Evolutionary conservation across 2,329 filamentous ascomycete species (phyloP).

Genomic region (Pseudogymnoascus sp.): DNA sequence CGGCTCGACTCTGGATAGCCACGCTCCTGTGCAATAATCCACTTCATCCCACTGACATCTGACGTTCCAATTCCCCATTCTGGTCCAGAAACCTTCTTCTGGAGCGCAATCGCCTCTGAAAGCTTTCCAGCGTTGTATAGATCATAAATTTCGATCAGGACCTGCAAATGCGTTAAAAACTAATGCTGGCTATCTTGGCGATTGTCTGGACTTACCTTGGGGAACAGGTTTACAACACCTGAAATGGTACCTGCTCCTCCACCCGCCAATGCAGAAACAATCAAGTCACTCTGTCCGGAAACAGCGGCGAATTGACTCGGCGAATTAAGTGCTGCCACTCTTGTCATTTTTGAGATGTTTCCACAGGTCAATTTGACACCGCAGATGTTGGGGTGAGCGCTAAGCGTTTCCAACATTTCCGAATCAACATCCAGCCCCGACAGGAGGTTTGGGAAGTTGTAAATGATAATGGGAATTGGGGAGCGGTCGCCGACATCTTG

Average conservation of each 20-base stretch:
- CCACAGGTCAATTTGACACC: slow-evolving; percentile 33
- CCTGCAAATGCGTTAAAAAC: slow-evolving; percentile 28
- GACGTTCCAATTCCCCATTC: slow-evolving; percentile 50
- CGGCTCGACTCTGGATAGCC: slow-evolving; percentile 44
- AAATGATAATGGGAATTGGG: slow-evolving; percentile 37
- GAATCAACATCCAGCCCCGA: slow-evolving; percentile 37
- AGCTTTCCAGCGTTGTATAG: slow-evolving; percentile 39
- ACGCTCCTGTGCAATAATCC: slow-evolving; percentile 44
- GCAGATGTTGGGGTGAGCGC: slow-evolving; percentile 29
- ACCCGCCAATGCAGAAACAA: slow-evolving; percentile 51
- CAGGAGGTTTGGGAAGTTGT: slow-evolving; percentile 39
- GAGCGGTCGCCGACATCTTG: slow-evolving; percentile 30
- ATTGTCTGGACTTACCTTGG: slow-evolving; percentile 51
- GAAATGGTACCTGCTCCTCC: slow-evolving; percentile 54
- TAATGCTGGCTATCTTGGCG: slow-evolving; percentile 39
- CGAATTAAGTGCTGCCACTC: slow-evolving; percentile 48
- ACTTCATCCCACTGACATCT: slow-evolving; percentile 54
- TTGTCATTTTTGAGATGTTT: slow-evolving; percentile 36
- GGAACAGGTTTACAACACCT: slow-evolving; percentile 61
- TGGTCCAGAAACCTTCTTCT: slow-evolving; percentile 42
- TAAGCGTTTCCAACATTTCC: slow-evolving; percentile 26
- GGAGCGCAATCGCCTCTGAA: slow-evolving; percentile 40
- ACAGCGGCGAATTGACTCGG: slow-evolving; percentile 50
- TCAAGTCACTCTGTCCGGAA: slow-evolving; percentile 63
- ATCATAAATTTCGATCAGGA: slow-evolving; percentile 41